Percentiles rank a stretch among this genome's conserved stretches.
Conservation (phyloP, 2,329 filamentous ascomycete species). For the Diplodia corticola region DNA sequence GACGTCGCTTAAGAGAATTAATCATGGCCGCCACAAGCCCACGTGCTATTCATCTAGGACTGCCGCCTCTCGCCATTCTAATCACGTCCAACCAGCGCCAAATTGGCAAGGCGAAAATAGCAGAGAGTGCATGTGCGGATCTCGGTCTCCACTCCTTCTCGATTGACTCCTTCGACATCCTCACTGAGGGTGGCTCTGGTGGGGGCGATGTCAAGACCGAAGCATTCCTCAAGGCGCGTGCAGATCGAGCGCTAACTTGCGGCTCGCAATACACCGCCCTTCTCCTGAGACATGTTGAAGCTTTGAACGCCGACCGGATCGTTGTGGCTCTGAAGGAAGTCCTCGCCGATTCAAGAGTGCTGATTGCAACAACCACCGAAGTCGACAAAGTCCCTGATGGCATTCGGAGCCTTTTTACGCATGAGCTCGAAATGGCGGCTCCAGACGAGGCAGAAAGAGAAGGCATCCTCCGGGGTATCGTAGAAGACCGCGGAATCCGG, state of each 20-base stretch:
- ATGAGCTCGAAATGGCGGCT: constrained; percentile 90
- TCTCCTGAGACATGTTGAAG: constrained; percentile 87
- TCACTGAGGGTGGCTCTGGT: constrained; percentile 85
- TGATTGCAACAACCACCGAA: constrained; percentile 93
- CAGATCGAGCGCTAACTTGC: constrained; percentile 85
- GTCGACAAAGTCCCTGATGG: constrained; percentile 92
- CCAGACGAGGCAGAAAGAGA: constrained; percentile 92
- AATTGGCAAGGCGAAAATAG: constrained; percentile 86
- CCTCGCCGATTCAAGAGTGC: constrained; percentile 72
- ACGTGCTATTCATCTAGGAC: constrained; percentile 79
- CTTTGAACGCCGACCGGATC: constrained; percentile 88
- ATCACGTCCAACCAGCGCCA: constrained; percentile 89
- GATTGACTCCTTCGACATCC: constrained; percentile 89
- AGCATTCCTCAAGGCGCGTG: constrained; percentile 81
- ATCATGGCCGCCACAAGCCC: constrained; percentile 86
- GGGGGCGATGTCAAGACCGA: constrained; percentile 93
- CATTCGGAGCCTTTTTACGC: constrained; percentile 86
- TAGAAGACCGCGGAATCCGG: constrained; percentile 73
- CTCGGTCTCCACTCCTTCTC: constrained; percentile 86
- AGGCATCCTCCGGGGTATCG: constrained; percentile 76
- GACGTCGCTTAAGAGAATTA: constrained; percentile 73
- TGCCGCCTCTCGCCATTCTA: constrained; percentile 85
- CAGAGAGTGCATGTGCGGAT: constrained; percentile 75
- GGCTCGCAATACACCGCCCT: constrained; percentile 80
- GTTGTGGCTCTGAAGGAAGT: constrained; percentile 81